Base-by-base conservation (phyloP, 345 rosid genomes). In the Linum lewisii region DNA sequence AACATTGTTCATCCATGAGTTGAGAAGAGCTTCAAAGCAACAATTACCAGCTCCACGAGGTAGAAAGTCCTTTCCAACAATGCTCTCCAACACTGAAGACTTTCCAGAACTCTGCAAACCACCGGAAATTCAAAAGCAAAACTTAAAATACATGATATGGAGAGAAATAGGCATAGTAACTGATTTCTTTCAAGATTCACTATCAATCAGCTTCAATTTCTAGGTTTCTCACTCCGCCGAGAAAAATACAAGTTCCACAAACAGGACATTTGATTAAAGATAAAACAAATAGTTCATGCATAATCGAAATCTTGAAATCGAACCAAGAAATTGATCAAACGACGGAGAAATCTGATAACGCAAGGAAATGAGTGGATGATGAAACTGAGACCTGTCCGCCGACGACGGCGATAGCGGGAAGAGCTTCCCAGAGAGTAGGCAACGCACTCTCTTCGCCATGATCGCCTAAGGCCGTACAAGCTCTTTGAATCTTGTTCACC, bases 361-460 rank as follows among this genome's bases (percentile, higher is more conserved):
- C 16, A 34, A 20, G 20, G 24, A 34, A 20, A 29, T 29, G 32
- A 21, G 9, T 4, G 16, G 7, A 25, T 61, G 24, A 15, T 51
- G 37, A 24, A 20, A 42, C 60, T 1, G 57, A 10, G 42, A 88
- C 98, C 91, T 92, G 98, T 73, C 95, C 96, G 32, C 96, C 96
- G 25, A 88, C 95, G 79, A 88, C 95, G 77, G 96, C 96, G 47
- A 92, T 92, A 69, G 98, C 69, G 7, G 96, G 98, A 64, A 92
- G 81, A 34, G 98, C 74, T 69, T 92, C 96, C 98, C 93, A 92
- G 6, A 92, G 90, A 66, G 98, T 92, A 15, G 96, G 98, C 66
- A 92, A 73, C 7, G 98, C 77, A 81, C 89, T 92, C 65, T 91
- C 96, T 15, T 92, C 96, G 23, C 98, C 98, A 58, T 92, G 91